A percentile compares a stretch with the other conserved stretches of the same genome.
Evolutionary conservation across 148 eudicot species (phyloP).

Genomic region (Rhododendron ferrugineum): DNA sequence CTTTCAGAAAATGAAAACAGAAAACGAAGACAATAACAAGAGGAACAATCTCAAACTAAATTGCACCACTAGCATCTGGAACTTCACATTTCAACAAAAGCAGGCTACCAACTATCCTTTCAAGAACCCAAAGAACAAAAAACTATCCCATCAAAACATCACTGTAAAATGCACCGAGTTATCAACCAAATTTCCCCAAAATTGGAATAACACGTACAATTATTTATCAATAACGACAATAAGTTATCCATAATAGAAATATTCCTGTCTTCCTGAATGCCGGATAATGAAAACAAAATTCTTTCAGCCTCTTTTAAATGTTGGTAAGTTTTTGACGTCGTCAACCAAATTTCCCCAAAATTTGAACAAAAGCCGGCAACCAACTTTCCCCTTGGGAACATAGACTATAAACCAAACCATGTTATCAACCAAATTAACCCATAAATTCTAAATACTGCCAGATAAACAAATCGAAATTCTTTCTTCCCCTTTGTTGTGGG

Average conservation of each 20-base stretch:
- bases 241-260: no score
- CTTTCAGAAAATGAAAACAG: not conserved
- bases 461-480: not conserved
- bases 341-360: not conserved
- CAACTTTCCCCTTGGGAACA: not conserved
- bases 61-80: not conserved
- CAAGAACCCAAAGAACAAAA: not conserved
- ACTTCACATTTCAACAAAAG: not conserved
- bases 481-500: not conserved
- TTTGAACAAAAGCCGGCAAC: not conserved
- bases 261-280: no score
- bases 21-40: not conserved
- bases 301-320: no score
- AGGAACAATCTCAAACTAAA: not conserved
- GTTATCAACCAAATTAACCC: not conserved
- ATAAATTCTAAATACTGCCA: not conserved
- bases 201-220: not conserved
- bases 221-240: no score
- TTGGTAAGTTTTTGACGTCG: no score
- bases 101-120: not conserved
- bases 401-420: not conserved
- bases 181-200: not conserved
- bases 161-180: not conserved
- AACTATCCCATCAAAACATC: not conserved
- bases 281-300: no score